Percentiles rank a stretch among this genome's conserved stretches.
Evolutionary conservation across 225 moss, liverwort and hornwort species (phyloP).

Genomic region (Sphagnum tenellum): DNA sequence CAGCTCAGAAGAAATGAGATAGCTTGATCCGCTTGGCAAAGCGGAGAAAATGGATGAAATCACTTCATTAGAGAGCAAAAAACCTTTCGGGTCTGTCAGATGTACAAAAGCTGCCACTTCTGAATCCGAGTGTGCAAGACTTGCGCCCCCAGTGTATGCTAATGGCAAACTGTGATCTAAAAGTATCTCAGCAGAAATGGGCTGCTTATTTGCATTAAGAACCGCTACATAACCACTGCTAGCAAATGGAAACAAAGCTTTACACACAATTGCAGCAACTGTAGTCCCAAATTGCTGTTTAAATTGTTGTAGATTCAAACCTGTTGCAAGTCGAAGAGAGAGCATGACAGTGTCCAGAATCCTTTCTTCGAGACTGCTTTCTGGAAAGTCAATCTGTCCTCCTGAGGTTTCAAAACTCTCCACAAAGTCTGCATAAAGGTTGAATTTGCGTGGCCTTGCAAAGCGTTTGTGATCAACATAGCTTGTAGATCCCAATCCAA

Average conservation of each 20-base stretch:
- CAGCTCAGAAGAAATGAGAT: background rate
- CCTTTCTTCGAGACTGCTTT: conserved; percentile 47
- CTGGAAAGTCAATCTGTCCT: conserved; percentile 17
- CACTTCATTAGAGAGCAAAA: conserved; percentile 87
- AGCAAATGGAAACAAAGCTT: conserved; percentile 45
- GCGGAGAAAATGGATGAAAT: conserved; percentile 93
- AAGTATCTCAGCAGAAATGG: conserved; percentile 11
- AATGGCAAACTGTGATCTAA: background rate
- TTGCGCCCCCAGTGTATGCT: background rate
- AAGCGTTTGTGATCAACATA: conserved; percentile 53
- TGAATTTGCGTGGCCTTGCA: conserved; percentile 73
- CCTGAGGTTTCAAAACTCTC: conserved; percentile 21
- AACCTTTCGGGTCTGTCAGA: conserved; percentile 76
- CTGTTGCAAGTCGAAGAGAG: conserved; percentile 63
- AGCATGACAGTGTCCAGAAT: conserved; percentile 79
- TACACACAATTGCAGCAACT: conserved; percentile 35
- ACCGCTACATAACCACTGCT: conserved; percentile 53
- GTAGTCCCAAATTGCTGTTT: conserved; percentile 30
- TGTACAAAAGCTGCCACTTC: conserved; percentile 32
- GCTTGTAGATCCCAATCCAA: conserved; percentile 91
- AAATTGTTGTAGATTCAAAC: conserved; percentile 54
- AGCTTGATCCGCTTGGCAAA: conserved; percentile 42
- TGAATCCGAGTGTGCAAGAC: conserved; percentile 1
- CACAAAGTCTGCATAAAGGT: conserved; percentile 63
- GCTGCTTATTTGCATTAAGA: conserved; percentile 17